These are phyloP conservation scores for Nicotiana knightiana DNA, from an alignment of 257 asterid genomes.

Conservation along the genomic window DNA sequence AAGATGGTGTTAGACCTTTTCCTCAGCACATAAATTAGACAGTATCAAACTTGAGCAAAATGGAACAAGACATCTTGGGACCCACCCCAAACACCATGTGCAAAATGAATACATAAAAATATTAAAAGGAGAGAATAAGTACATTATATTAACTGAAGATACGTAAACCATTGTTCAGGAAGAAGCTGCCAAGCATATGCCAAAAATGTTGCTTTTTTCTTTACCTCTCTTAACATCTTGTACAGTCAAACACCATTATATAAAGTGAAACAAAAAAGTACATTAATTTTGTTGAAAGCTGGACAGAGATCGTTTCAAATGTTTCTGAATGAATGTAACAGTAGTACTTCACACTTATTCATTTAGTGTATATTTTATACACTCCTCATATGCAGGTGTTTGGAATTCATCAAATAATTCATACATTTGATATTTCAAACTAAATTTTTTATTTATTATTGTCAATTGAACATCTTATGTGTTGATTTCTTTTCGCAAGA, in stretches of 20 bases:
- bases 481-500: background rate
- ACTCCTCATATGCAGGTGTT: background rate
- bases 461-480: background rate
- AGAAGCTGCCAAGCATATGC: background rate
- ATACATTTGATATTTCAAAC: background rate
- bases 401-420: background rate
- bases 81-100: background rate
- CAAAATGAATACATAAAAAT: background rate
- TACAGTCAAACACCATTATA: background rate
- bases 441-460: background rate
- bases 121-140: too few species aligned
- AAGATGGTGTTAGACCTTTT: background rate
- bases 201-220: background rate
- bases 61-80: background rate
- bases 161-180: background rate
- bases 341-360: background rate
- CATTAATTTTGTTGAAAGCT: background rate
- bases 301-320: background rate
- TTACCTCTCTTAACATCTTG: background rate
- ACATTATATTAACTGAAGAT: too few species aligned
- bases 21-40: background rate
- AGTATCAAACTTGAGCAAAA: background rate
- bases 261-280: too few species aligned
- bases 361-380: background rate
- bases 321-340: background rate